Conservation (phyloP, 2,329 filamentous ascomycete species). For the Huntiella moniliformis region DNA sequence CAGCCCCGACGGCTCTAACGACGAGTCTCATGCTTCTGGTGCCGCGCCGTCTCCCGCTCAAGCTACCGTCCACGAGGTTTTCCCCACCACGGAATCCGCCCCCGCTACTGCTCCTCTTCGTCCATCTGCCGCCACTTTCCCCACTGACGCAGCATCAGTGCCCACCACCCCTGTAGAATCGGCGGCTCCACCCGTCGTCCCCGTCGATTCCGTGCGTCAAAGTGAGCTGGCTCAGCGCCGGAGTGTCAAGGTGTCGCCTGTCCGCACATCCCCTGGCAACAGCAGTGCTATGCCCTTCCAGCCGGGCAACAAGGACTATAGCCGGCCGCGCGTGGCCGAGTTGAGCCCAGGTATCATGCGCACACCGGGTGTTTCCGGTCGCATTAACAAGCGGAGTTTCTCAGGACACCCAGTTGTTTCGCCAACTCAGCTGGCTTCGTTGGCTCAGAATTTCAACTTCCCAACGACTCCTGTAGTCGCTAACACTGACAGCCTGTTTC, state of each 20-base stretch:
- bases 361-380: neutral
- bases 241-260: conserved; percentile 1
- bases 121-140: conserved; percentile 21
- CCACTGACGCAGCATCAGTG: conserved; percentile 1
- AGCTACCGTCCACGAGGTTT: conserved; percentile 17
- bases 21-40: conserved; percentile 15
- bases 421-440: neutral
- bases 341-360: neutral
- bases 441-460: neutral
- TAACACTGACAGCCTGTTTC: neutral
- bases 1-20: conserved; percentile 12
- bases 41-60: neutral
- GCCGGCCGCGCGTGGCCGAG: neutral
- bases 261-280: neutral
- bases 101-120: conserved; percentile 17
- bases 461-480: neutral
- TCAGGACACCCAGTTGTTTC: neutral
- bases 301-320: conserved; percentile 1
- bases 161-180: neutral
- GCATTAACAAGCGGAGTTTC: conserved; percentile 1
- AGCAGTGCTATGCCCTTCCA: neutral
- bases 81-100: conserved; percentile 14
- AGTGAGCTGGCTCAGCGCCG: neutral
- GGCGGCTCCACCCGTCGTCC: neutral
- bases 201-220: neutral